Conservation (phyloP, 2,329 filamentous ascomycete species). For the Stemphylium vesicarium region DNA sequence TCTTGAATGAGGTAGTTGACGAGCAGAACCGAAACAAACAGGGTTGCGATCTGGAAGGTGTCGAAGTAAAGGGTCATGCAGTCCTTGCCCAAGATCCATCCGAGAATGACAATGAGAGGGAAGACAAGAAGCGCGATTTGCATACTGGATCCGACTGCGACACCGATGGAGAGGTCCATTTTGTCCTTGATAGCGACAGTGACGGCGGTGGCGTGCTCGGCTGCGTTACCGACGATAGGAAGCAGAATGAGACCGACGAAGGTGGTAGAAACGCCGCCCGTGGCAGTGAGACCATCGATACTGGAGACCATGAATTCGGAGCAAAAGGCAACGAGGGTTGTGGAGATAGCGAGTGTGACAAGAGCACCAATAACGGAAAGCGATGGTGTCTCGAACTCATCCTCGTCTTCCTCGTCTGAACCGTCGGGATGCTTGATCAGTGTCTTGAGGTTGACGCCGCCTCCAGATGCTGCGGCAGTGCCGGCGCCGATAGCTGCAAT, state of each 20-base stretch:
- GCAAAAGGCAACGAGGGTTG: slow-evolving; percentile 80
- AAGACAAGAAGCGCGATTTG: slow-evolving; percentile 69
- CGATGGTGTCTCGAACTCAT: slow-evolving; percentile 78
- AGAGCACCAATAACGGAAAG: slow-evolving; percentile 76
- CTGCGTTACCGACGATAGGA: slow-evolving; percentile 70
- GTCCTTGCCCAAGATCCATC: slow-evolving; percentile 65
- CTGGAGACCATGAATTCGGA: slow-evolving; percentile 69
- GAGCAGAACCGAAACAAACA: slow-evolving; percentile 63
- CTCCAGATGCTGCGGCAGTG: slow-evolving; percentile 58
- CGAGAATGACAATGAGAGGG: slow-evolving; percentile 65
- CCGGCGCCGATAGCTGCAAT: slow-evolving; percentile 61
- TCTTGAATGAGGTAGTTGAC: slow-evolving; percentile 70
- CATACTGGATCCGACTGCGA: slow-evolving; percentile 69
- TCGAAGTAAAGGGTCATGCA: slow-evolving; percentile 82
- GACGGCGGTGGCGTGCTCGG: slow-evolving; percentile 69
- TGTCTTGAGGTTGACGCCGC: slow-evolving; percentile 58
- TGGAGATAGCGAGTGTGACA: slow-evolving; percentile 72
- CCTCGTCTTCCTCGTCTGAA: slow-evolving; percentile 58
- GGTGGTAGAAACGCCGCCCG: slow-evolving; percentile 60
- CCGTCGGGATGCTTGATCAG: slow-evolving; percentile 48
- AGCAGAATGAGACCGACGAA: slow-evolving; percentile 70
- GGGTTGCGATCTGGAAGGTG: slow-evolving; percentile 78
- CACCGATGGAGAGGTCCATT: slow-evolving; percentile 71
- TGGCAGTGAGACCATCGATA: slow-evolving; percentile 61
- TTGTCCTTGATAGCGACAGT: slow-evolving; percentile 69